Percentiles rank a stretch among this genome's conserved stretches.
Evolutionary conservation across 2,329 filamentous ascomycete species (phyloP).

Genomic region (Coniochaeta sp.): DNA sequence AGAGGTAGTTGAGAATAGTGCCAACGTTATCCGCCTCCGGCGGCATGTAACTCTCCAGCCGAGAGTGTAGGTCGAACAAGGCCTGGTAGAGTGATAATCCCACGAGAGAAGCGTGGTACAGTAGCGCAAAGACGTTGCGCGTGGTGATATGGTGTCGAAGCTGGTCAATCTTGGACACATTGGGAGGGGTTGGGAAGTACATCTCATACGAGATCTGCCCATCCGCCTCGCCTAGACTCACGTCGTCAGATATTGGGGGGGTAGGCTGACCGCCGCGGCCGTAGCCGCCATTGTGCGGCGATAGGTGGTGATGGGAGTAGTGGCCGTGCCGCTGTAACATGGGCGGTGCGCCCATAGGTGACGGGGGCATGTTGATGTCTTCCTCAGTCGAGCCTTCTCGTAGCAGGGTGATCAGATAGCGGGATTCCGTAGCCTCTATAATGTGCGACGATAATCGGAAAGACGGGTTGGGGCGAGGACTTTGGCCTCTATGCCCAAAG

Average conservation of each 20-base stretch:
- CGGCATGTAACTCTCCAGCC: slow-evolving; percentile 52
- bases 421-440: slow-evolving; percentile 50
- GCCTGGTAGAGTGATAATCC: slow-evolving; percentile 57
- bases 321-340: slow-evolving; percentile 27
- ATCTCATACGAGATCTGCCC: slow-evolving; percentile 55
- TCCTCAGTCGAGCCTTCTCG: slow-evolving; percentile 46
- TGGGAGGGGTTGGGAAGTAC: slow-evolving; percentile 51
- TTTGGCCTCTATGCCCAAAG: slow-evolving; percentile 38
- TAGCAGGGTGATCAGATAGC: slow-evolving; percentile 43
- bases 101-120: slow-evolving; percentile 58
- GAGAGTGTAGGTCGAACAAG: slow-evolving; percentile 52
- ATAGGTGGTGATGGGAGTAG: slow-evolving; percentile 16
- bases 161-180: slow-evolving; percentile 38
- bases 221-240: slow-evolving; percentile 34
- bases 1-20: slow-evolving; percentile 55
- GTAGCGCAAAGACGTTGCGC: slow-evolving; percentile 60
- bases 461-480: slow-evolving; percentile 39
- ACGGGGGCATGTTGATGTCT: slow-evolving; percentile 34
- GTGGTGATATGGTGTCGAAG: slow-evolving; percentile 57
- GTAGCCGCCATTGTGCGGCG: slow-evolving; percentile 11
- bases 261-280: slow-evolving; percentile 28
- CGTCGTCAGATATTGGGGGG: slow-evolving; percentile 37
- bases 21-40: slow-evolving; percentile 48
- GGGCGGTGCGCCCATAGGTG: slow-evolving; percentile 31
- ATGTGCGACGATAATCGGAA: slow-evolving; percentile 52